Conservation (phyloP, 805 yeast species). For the Schizosaccharomyces lindneri region DNA sequence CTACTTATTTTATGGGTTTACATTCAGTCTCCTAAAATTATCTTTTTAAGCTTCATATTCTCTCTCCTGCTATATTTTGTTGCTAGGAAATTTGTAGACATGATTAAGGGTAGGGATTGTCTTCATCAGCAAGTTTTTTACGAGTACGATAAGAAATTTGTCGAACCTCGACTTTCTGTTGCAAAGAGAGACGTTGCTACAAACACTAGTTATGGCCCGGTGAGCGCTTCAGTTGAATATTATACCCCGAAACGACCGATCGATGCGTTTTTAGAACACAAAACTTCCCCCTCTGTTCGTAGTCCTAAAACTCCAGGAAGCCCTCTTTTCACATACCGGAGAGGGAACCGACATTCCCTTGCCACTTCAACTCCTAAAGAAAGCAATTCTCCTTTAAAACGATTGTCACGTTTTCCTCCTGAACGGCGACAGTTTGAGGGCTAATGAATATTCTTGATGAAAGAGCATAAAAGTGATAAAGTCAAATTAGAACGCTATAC, state of each 20-base stretch:
- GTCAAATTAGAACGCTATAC: too few species aligned
- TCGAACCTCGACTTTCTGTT: conserved; percentile 1
- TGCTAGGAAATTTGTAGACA: not conserved
- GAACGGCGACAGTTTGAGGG: not conserved
- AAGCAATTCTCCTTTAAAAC: not conserved
- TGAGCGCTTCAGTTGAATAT: not conserved
- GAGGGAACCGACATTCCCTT: not conserved
- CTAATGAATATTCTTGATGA: too few species aligned
- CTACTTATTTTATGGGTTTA: not conserved
- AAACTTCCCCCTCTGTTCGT: not conserved
- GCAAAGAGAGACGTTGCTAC: conserved; percentile 1
- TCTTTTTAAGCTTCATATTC: not conserved
- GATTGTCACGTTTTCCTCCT: not conserved
- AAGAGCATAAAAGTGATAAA: too few species aligned
- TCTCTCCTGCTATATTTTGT: not conserved
- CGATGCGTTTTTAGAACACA: not conserved
- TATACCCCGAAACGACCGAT: not conserved
- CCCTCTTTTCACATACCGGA: not conserved
- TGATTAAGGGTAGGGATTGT: not conserved
- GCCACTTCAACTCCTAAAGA: not conserved
- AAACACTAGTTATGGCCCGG: not conserved
- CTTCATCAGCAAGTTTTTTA: not conserved
- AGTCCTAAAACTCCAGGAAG: not conserved
- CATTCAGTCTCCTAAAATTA: not conserved
- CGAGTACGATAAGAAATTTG: conserved; percentile 1